Base-by-base conservation (phyloP, 495 filamentous ascomycete species). In the Aspergillus sparsus region DNA sequence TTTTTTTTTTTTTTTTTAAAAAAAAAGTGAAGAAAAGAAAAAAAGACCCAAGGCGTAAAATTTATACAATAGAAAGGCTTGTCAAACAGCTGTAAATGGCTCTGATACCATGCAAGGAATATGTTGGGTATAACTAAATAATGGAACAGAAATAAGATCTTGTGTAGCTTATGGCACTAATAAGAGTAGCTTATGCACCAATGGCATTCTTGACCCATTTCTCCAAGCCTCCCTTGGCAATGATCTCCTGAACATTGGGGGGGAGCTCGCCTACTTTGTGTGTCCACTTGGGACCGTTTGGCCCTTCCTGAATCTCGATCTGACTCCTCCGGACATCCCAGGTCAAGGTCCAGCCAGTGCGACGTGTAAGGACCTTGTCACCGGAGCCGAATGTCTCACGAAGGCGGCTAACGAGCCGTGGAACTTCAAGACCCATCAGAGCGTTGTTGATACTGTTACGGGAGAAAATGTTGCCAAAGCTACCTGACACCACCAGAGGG, bases 361-460 rank as follows among this genome's bases (percentile, higher is more conserved):
- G 81, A 34, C 89, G 81, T 8, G 93, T 96, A 37, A 85, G 74
- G 46, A 49, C 42, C 42, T 66, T 73, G 6, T 55, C 55, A n/a
- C 47, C 63, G 39, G 65, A 61, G 27, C 55, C 51, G 66, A 89
- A 95, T 0, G 77, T 77, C 58, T 87, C 85, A 6, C 93, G 78
- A 9, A 97, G 77, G 18, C 90, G 77, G 61, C 82, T 64, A 6
- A 95, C 79, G 2, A 97, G 78, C 7, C 80, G 77, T 0, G 93
- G 92, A 1, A 94, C 81, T 70, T 97, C 92, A 8, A 97, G 76
- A 1, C 88, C 85, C 83, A 96, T 85, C 11, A 98, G 76, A 0
- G 89, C 92, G 61, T 97, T 98, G 73, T 97, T 97, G 77, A 98
- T 93, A 65, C 85, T 87, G 74, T 97, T 96, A 7, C 93, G 77